Percentiles rank a stretch among this genome's conserved stretches.
phyloP scores from a whole-genome alignment of 2,329 filamentous ascomycete genomes.

The Talaromyces sp. region DNA sequence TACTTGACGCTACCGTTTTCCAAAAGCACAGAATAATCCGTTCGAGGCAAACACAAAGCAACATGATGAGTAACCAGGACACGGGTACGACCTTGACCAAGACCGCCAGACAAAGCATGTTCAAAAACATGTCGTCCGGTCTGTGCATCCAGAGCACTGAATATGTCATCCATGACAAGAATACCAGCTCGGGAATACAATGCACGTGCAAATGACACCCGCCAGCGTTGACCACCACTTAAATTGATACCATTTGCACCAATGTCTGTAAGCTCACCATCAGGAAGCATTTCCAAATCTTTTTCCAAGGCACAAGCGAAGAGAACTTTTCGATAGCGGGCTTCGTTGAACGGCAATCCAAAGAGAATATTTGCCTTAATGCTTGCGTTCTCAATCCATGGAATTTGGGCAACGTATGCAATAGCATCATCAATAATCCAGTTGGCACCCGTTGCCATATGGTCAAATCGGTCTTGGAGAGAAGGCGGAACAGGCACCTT shows the following conservation, averaged over 20 bases:
- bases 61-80: slow-evolving; percentile 83
- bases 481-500: slow-evolving; percentile 44
- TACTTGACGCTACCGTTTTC: slow-evolving; percentile 68
- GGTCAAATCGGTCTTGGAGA: slow-evolving; percentile 57
- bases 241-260: slow-evolving; percentile 84
- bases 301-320: slow-evolving; percentile 73
- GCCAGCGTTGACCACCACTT: slow-evolving; percentile 81
- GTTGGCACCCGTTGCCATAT: slow-evolving; percentile 64
- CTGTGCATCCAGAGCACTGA: slow-evolving; percentile 78
- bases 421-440: slow-evolving; percentile 53
- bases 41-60: slow-evolving; percentile 67
- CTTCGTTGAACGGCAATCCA: slow-evolving; percentile 68
- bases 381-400: slow-evolving; percentile 82
- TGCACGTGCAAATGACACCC: slow-evolving; percentile 76
- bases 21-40: slow-evolving; percentile 74
- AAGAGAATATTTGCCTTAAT: slow-evolving; percentile 80
- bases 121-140: slow-evolving; percentile 80
- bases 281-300: slow-evolving; percentile 73
- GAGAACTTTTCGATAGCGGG: slow-evolving; percentile 71
- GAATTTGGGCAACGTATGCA: slow-evolving; percentile 77
- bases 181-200: slow-evolving; percentile 78
- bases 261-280: slow-evolving; percentile 79
- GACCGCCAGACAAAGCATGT: slow-evolving; percentile 70
- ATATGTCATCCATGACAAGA: slow-evolving; percentile 79
- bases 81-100: slow-evolving; percentile 70